phyloP scores from a whole-genome alignment of 352 stramenopile genomes.

The Phytophthora pluvialis region DNA sequence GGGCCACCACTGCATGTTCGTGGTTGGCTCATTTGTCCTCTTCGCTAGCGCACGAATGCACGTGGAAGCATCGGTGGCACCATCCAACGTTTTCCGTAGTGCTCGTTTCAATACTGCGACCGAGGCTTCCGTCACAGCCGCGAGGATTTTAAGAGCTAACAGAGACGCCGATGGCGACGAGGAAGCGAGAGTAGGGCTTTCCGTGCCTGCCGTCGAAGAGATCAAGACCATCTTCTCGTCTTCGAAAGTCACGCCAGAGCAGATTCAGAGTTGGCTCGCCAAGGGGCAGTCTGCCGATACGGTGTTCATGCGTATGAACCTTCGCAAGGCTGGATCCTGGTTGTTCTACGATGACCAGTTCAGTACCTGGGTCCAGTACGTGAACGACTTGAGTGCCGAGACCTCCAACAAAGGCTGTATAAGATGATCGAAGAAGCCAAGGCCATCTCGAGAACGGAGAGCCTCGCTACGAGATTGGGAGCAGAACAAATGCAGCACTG shows the following conservation, averaged over 20 bases:
- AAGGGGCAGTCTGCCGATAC: background rate
- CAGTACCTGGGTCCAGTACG: no score
- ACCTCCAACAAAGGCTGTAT: background rate
- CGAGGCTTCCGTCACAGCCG: background rate
- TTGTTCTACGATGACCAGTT: background rate
- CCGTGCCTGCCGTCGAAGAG: background rate
- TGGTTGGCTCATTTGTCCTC: background rate
- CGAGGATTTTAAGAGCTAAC: background rate
- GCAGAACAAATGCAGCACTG: background rate
- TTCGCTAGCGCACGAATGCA: background rate
- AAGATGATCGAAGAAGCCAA: constrained; percentile 1
- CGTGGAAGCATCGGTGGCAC: no score
- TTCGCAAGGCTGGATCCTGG: background rate
- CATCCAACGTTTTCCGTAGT: background rate
- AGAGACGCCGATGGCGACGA: background rate
- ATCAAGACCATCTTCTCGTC: background rate
- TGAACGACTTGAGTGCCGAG: no score
- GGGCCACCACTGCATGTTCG: background rate
- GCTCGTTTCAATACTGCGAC: background rate
- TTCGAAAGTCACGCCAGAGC: background rate
- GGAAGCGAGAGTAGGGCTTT: background rate
- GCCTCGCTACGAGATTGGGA: background rate
- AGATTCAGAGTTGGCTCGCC: constrained; percentile 1
- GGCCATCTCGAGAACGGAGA: background rate
- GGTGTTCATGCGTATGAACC: background rate